Percentiles rank a stretch among this genome's conserved stretches.
Conservation (phyloP, 805 yeast genomes). For the Cyberlindnera maritima region DNA sequence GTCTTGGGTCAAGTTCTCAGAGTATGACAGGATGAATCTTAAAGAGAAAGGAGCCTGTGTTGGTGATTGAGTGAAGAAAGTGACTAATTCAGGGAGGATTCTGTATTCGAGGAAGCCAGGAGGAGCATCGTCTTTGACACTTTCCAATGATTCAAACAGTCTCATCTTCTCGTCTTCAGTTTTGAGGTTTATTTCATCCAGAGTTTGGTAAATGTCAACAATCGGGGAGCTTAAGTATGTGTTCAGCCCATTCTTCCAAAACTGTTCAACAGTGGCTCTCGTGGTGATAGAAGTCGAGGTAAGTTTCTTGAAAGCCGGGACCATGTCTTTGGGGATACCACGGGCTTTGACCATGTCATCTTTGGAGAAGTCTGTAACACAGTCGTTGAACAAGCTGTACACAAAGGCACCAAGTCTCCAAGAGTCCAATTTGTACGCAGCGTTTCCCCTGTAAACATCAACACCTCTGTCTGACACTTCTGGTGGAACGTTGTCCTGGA, state of each 20-base stretch:
- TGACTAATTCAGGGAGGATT: constrained; percentile 68
- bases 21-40: constrained; percentile 30
- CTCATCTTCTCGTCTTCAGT: constrained; percentile 50
- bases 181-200: constrained; percentile 55
- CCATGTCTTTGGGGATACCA: constrained; percentile 34
- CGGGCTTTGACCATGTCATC: constrained; percentile 12
- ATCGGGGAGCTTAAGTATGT: constrained; percentile 41
- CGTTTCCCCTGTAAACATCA: constrained; percentile 31
- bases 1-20: constrained; percentile 32
- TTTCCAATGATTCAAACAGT: constrained; percentile 37
- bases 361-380: constrained; percentile 9
- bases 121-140: constrained; percentile 39
- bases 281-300: constrained; percentile 35
- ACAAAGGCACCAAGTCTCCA: constrained; percentile 60
- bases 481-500: constrained; percentile 44
- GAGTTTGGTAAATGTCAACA: constrained; percentile 48
- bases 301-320: constrained; percentile 40
- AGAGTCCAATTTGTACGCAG: constrained; percentile 56
- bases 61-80: constrained; percentile 35
- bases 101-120: constrained; percentile 54
- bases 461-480: constrained; percentile 48
- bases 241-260: constrained; percentile 26
- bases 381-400: constrained; percentile 39
- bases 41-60: constrained; percentile 30
- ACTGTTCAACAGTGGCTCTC: constrained; percentile 34